phyloP scores from a whole-genome alignment of 176 grass and related monocot species.

The Aegilops umbellulata region DNA sequence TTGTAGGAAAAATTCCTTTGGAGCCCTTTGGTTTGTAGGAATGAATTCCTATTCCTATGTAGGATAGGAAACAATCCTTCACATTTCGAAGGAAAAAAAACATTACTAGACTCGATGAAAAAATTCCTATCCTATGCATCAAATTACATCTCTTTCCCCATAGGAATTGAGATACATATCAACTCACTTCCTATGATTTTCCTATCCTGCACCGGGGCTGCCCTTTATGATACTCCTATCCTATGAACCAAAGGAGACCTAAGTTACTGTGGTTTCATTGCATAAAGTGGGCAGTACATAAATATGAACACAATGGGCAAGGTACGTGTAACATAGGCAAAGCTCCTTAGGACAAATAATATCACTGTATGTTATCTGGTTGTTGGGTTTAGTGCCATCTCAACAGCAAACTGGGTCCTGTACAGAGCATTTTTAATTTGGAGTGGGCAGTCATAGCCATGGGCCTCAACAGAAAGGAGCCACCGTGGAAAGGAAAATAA shows the following conservation, averaged over 20 bases:
- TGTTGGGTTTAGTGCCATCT: background rate
- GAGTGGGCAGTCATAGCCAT: background rate
- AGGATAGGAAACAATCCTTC: no score
- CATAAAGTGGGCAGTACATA: background rate
- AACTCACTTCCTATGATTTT: no score
- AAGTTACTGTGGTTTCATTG: background rate
- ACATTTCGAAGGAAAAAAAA: no score
- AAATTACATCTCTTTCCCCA: no score
- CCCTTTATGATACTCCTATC: no score
- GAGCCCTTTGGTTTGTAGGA: no score
- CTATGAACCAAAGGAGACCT: background rate
- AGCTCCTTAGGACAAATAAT: slow-evolving; percentile 6
- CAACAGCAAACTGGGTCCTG: background rate
- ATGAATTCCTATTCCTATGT: no score
- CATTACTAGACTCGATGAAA: no score
- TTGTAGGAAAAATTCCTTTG: no score
- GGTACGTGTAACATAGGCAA: background rate
- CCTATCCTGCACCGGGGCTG: no score
- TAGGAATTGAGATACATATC: no score
- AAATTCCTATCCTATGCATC: no score
- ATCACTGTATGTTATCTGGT: background rate
- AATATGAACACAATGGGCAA: slow-evolving; percentile 1
- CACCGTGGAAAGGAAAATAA: background rate
- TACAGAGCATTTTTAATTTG: background rate
- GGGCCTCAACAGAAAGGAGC: background rate